A percentile compares a stretch with the other conserved stretches of the same genome.
phyloP scores from a whole-genome alignment of 164 flowering plant genomes.

The Vitis rupestris region DNA sequence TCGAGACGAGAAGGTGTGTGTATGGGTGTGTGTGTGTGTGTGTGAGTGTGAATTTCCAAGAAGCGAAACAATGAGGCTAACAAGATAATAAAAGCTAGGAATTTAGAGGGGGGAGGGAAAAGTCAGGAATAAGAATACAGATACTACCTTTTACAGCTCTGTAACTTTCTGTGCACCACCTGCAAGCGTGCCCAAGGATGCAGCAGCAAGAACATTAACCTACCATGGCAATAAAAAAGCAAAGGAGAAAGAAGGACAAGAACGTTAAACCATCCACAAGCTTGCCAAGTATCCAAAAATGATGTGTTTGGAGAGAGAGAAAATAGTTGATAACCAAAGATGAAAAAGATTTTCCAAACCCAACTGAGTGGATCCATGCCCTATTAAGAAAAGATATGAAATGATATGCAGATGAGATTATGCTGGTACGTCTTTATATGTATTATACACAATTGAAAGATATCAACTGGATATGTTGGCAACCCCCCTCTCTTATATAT shows the following conservation, averaged over 20 bases:
- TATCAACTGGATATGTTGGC: background rate
- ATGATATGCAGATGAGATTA: slow-evolving; percentile 1
- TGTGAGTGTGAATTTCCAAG: too few species aligned
- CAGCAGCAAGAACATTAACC: slow-evolving; percentile 10
- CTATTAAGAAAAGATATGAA: slow-evolving; percentile 1
- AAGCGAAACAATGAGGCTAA: background rate
- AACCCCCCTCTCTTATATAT: background rate
- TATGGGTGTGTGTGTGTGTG: too few species aligned
- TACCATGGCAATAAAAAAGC: slow-evolving; percentile 1
- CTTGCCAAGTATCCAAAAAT: slow-evolving; percentile 1
- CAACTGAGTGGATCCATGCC: slow-evolving; percentile 6
- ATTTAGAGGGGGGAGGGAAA: background rate
- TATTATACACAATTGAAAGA: slow-evolving; percentile 17
- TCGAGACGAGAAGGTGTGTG: too few species aligned
- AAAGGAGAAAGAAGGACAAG: background rate
- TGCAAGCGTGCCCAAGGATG: slow-evolving; percentile 7
- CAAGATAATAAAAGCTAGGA: background rate
- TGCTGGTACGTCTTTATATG: slow-evolving; percentile 2
- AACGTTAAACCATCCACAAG: background rate
- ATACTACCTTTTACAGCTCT: slow-evolving; percentile 15
- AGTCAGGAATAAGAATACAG: slow-evolving; percentile 11
- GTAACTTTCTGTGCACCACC: slow-evolving; percentile 9
- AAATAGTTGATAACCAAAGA: slow-evolving; percentile 2
- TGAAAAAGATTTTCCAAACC: slow-evolving; percentile 1
- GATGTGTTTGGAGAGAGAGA: slow-evolving; percentile 6